phyloP scores from a whole-genome alignment of 2,329 filamentous ascomycete genomes.

The Ceratocystis cubensis region DNA sequence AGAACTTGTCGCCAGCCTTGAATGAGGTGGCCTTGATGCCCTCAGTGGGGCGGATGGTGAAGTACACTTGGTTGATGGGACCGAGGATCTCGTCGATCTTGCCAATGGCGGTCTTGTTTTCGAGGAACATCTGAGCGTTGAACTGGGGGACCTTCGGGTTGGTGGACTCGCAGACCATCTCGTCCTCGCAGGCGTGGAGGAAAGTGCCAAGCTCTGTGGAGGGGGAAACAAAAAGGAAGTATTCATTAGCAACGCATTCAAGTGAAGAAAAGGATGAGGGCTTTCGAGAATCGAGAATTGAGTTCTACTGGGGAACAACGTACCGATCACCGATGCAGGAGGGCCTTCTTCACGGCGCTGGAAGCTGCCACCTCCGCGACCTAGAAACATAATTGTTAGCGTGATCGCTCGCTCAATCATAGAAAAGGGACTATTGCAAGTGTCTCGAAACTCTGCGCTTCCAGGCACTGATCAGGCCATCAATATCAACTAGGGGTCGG shows the following conservation, averaged over 20 bases:
- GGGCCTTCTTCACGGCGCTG: conserved; percentile 32
- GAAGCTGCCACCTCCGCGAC: conserved; percentile 31
- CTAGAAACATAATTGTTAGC: conserved; percentile 20
- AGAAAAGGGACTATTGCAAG: too few relatives aligned
- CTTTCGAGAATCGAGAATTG: not conserved
- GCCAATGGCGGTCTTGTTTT: conserved; percentile 94
- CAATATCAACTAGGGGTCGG: conserved; percentile 18
- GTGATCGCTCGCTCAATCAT: not conserved
- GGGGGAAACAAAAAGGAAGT: not conserved
- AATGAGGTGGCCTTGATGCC: conserved; percentile 91
- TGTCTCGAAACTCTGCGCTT: too few relatives aligned
- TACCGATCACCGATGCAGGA: conserved; percentile 31
- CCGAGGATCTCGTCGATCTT: conserved; percentile 98
- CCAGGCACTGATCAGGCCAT: too few relatives aligned
- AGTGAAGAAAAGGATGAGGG: not conserved
- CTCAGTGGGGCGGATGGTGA: conserved; percentile 94
- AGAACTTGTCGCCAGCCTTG: conserved; percentile 95
- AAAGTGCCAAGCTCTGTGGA: conserved; percentile 77
- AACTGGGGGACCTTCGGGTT: conserved; percentile 97
- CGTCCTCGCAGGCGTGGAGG: conserved; percentile 88
- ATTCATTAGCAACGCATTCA: conserved; percentile 8
- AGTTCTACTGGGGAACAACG: conserved; percentile 17
- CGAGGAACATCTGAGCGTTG: conserved; percentile 96
- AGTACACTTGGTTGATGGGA: conserved; percentile 94
- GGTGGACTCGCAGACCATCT: conserved; percentile 92